Base-by-base conservation (phyloP, 2,329 filamentous ascomycete genomes). In the Phialophora macrospora region DNA sequence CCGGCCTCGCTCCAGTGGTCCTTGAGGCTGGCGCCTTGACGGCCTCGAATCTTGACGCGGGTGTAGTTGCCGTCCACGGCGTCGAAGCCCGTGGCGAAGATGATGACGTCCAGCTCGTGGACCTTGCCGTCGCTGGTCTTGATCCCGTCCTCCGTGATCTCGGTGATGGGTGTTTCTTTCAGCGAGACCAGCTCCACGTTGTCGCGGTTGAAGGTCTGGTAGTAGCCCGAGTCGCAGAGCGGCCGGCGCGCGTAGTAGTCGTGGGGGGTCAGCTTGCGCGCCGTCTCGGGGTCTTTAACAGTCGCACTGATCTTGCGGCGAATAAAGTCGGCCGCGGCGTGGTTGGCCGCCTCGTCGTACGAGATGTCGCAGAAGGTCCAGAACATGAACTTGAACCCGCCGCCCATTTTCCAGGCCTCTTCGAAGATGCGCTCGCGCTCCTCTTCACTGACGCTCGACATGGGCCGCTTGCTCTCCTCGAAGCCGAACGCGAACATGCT, bases 41-140 rank as follows among this genome's bases (percentile, higher is more conserved):
- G 68, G 2, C 77, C 75, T 12, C 73, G 57, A 51, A 85, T 80
- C 0, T 80, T 81, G 0, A 71, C 72, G 0, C 72, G 64, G 0
- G 73, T 76, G n/a, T 83, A 75, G 22, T 74, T 66, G 58, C 4
- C 49, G 65, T 28, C 67, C 17, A n/a, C n/a, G n/a, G n/a, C n/a
- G n/a, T n/a, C n/a, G n/a, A n/a, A n/a, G n/a, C n/a, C n/a, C n/a
- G n/a, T n/a, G n/a, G n/a, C n/a, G n/a, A n/a, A n/a, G n/a, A n/a
- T n/a, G n/a, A n/a, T n/a, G 0, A 68, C 62, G 66, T 78, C 75
- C 1, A 77, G 57, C 22, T 76, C 70, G 32, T 73, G 66, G 4
- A 71, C 26, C 0, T 46, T 66, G 20, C 71, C 72, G 52, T 74
- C 70, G 6, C 24, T 12, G 7, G 34, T 38, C n/a, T 26, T 38